A percentile compares a stretch with the other conserved stretches of the same genome.
phyloP scores from a whole-genome alignment of 768 basidiomycete species.

The Mycena galopus region DNA sequence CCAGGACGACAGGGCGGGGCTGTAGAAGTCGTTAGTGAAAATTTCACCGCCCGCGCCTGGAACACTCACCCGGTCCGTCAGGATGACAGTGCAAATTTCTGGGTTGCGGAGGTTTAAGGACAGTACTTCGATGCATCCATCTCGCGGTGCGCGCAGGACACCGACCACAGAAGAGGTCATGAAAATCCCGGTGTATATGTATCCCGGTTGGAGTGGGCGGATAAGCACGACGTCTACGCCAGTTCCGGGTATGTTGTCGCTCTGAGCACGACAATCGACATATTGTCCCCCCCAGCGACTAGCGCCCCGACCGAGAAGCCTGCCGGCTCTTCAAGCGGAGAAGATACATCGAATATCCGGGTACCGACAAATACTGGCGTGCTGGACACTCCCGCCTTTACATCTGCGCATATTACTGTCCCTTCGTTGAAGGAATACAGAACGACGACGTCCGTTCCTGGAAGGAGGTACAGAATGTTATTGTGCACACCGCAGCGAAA shows the following conservation, averaged over 20 bases:
- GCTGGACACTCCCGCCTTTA: slow-evolving; percentile 6
- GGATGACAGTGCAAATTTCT: background rate
- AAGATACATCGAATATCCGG: slow-evolving; percentile 13
- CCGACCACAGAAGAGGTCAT: slow-evolving; percentile 15
- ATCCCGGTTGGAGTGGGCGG: background rate
- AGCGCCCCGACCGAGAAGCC: slow-evolving; percentile 1
- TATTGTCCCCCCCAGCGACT: background rate
- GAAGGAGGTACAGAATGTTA: slow-evolving; percentile 12
- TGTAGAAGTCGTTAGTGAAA: background rate
- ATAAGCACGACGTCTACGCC: background rate
- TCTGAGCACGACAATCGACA: background rate
- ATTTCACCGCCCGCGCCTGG: background rate
- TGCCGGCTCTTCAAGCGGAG: slow-evolving; percentile 18
- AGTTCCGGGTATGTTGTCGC: background rate
- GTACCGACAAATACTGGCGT: slow-evolving; percentile 2
- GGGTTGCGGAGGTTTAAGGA: slow-evolving; percentile 18
- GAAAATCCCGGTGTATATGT: background rate
- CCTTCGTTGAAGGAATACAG: slow-evolving; percentile 7
- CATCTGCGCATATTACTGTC: slow-evolving; percentile 22
- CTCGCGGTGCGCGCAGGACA: background rate
- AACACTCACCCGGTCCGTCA: slow-evolving; percentile 20
- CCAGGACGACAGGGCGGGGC: slow-evolving; percentile 4
- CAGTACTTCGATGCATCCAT: slow-evolving; percentile 16
- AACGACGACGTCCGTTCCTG: slow-evolving; percentile 22
- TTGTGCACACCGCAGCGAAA: slow-evolving; percentile 19